Evolutionary conservation across 73 alveolate genomes (phyloP).

Genomic region (Tetrahymena thermophila): DNA sequence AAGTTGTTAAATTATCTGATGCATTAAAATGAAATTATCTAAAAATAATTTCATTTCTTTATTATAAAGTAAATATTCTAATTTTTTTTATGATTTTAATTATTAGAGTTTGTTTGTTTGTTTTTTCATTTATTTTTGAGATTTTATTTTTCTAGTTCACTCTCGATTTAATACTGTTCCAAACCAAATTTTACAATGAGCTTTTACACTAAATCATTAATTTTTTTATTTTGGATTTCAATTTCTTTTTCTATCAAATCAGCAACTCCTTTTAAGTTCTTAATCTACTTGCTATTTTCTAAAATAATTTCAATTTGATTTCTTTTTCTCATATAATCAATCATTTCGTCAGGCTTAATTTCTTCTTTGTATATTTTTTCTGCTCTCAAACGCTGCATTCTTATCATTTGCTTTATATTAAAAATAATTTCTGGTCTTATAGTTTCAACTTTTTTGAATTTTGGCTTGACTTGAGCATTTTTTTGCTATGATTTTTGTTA

Average conservation of each 20-base stretch:
- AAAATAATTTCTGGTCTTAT: neutral
- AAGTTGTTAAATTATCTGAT: too few species aligned
- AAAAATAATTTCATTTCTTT: too few species aligned
- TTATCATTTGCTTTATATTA: neutral
- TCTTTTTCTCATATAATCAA: neutral
- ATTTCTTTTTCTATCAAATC: neutral
- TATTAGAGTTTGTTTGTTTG: too few species aligned
- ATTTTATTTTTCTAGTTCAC: neutral
- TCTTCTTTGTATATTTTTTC: neutral
- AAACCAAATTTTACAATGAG: neutral
- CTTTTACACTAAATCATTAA: neutral
- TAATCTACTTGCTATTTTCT: neutral
- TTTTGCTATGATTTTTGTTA: neutral
- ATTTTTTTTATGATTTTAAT: too few species aligned
- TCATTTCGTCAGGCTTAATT: neutral
- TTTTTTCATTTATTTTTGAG: neutral
- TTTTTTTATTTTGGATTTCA: neutral
- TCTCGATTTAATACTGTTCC: neutral
- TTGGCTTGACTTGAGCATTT: neutral
- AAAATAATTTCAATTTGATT: neutral
- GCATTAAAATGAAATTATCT: too few species aligned
- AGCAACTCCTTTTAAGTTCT: neutral
- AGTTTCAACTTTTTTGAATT: neutral
- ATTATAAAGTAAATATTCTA: too few species aligned
- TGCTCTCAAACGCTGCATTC: neutral